A percentile compares a stretch with the other conserved stretches of the same genome.
These are phyloP conservation scores for Termitomyces sp. DNA, from an alignment of 768 basidiomycete genomes.

Conservation along the genomic window DNA sequence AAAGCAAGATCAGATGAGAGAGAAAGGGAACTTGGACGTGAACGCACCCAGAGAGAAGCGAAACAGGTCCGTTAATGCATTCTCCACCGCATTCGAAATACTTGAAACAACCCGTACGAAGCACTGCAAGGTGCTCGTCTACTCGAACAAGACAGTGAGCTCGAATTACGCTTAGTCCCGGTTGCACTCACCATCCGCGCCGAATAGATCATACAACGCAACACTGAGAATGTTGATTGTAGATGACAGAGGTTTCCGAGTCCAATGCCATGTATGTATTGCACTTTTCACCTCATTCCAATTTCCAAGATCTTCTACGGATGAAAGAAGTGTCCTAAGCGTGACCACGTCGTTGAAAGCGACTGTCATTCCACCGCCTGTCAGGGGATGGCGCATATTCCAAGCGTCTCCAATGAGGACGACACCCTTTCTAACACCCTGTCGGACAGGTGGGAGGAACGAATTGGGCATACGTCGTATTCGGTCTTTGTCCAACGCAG, in stretches of 20 bases:
- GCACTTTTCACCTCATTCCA: conserved; percentile 46
- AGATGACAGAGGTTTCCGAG: conserved; percentile 73
- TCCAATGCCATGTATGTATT: conserved; percentile 80
- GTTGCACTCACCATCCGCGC: conserved; percentile 73
- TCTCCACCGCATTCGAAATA: conserved; percentile 95
- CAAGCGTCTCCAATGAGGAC: conserved; percentile 92
- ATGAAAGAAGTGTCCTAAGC: conserved; percentile 54
- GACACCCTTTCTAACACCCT: conserved; percentile 64
- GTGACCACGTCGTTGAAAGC: conserved; percentile 83
- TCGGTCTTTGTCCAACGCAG: conserved; percentile 73
- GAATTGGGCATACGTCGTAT: conserved; percentile 94
- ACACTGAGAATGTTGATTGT: conserved; percentile 92
- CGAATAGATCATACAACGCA: conserved; percentile 91
- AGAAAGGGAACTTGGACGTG: background rate
- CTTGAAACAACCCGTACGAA: conserved; percentile 88
- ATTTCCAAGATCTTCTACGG: conserved; percentile 37
- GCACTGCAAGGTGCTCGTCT: conserved; percentile 59
- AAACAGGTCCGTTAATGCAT: conserved; percentile 83
- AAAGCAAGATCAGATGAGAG: background rate
- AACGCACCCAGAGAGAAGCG: conserved; percentile 79
- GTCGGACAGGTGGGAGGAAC: conserved; percentile 78
- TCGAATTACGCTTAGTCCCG: too few species aligned
- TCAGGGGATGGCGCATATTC: conserved; percentile 99
- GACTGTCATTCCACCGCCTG: conserved; percentile 98
- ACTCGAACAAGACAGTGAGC: background rate